Percentiles rank a stretch among this genome's conserved stretches.
phyloP scores from a whole-genome alignment of 257 asterid genomes.

The Cordia subcordata region DNA sequence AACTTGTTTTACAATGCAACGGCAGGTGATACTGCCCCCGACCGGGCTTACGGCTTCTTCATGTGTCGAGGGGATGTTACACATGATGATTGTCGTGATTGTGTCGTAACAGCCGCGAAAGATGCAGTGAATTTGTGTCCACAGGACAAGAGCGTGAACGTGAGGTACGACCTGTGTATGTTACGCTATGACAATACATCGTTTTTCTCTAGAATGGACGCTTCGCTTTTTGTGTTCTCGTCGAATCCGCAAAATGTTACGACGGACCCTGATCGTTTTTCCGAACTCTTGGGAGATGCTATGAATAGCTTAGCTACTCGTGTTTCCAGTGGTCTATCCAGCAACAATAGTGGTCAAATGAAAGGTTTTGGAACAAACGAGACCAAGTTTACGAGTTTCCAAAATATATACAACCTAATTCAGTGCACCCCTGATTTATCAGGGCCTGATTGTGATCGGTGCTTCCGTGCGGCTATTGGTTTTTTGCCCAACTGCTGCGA shows the following conservation, averaged over 20 bases:
- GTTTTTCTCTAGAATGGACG: neutral
- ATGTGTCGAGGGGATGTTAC: neutral
- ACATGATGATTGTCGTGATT: neutral
- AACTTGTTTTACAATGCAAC: neutral
- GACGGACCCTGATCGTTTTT: neutral
- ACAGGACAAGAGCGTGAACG: neutral
- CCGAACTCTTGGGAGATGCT: neutral
- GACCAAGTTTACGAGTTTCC: neutral
- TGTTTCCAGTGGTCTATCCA: neutral
- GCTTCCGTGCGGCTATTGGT: neutral
- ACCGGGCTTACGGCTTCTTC: neutral
- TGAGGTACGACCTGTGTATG: neutral
- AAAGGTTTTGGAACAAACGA: conserved; percentile 10
- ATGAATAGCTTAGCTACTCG: neutral
- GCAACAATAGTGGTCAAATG: neutral
- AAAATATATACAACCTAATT: conserved; percentile 5
- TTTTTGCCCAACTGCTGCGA: neutral
- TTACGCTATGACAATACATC: neutral
- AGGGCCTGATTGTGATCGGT: neutral
- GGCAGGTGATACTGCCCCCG: neutral
- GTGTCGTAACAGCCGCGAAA: neutral
- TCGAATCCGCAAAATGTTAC: neutral
- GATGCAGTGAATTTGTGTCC: neutral
- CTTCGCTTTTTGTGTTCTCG: neutral
- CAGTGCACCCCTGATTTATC: conserved; percentile 31